Conservation (phyloP, 306 rosid genomes). For the Ochetophila trinervis region DNA sequence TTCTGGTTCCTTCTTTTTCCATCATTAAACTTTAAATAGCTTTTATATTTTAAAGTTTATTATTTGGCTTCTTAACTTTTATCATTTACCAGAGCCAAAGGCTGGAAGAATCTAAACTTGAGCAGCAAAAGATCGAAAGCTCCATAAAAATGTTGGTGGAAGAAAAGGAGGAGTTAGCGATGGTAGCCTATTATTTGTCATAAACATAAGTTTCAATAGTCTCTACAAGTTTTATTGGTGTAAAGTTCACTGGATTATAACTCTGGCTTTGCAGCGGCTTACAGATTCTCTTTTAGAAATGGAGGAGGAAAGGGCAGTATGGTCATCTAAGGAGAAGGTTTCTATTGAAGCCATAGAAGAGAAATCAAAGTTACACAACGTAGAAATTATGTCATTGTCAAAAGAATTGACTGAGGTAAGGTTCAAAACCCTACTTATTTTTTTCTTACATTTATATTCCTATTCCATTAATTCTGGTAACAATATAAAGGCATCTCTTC, state of each 20-base stretch:
- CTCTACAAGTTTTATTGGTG: conserved; percentile 16
- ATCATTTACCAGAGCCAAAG: conserved; percentile 47
- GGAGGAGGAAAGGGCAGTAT: conserved; percentile 90
- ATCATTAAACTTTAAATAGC: conserved; percentile 4
- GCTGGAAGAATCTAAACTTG: conserved; percentile 58
- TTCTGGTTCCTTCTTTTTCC: conserved; percentile 6
- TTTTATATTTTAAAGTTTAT: conserved; percentile 16
- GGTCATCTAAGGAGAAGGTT: conserved; percentile 78
- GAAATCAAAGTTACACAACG: conserved; percentile 43
- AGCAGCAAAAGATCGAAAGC: conserved; percentile 53
- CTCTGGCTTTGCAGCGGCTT: conserved; percentile 61
- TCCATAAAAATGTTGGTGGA: conserved; percentile 51
- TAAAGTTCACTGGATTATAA: conserved; percentile 21
- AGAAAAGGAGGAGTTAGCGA: conserved; percentile 81
- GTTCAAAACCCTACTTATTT: background rate
- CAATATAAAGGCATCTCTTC: conserved; percentile 1
- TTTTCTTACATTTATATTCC: background rate
- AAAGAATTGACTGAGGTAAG: conserved; percentile 60
- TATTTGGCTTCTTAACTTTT: conserved; percentile 21
- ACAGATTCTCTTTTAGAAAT: conserved; percentile 82
- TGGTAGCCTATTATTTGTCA: conserved; percentile 46
- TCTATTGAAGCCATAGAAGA: conserved; percentile 64
- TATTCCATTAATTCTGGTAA: background rate
- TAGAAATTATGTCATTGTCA: conserved; percentile 46
- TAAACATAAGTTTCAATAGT: background rate